Base-by-base conservation (phyloP, 164 flowering plant genomes). In the Annona squamosa region DNA sequence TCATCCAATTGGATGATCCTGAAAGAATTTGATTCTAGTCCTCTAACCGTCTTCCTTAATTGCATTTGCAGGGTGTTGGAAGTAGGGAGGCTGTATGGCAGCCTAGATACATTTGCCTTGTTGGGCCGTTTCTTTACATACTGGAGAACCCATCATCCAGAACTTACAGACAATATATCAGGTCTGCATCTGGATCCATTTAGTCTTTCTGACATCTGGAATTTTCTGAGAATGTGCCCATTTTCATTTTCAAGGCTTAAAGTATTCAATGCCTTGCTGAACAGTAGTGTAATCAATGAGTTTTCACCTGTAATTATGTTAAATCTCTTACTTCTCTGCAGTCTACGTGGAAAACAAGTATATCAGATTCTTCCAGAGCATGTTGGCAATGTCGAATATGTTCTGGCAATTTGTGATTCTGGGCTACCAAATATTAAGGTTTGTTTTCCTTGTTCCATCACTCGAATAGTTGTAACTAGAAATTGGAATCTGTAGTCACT, bases 1-100 rank as follows among this genome's bases (percentile, higher is more conserved):
- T 26, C 37, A 26, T 26, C 37, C 37, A 26, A 26, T 26, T 26
- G 37, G 37, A 26, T 26, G 37, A 26, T 26, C 37, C 37, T 26
- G 37, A 26, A 26, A 26, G 37, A 26, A 26, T 26, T 26, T 26
- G 37, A 26, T 26, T 26, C 37, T 48, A 17, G 44, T 45, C 65
- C 48, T 46, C 62, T 73, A 59, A 71, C 4, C 12, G 48, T 48
- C 46, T 48, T 71, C 65, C 67, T 71, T 45, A 46, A 67, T 70
- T 71, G 48, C 75, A 69, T 74, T 43, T 75, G 66, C 70, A 96
- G 99, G 99, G 99, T 68, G 83, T 94, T 46, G 99, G 93, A 80
- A 93, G 89, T 69, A 86, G 95, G 82, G 99, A 93, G 79, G 98
- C 99, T 78, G 86, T 89, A 9, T 96, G 99, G 99, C 89, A 91